These are phyloP conservation scores for Neoboletus magnificus DNA, from an alignment of 768 basidiomycete genomes.

Conservation along the genomic window DNA sequence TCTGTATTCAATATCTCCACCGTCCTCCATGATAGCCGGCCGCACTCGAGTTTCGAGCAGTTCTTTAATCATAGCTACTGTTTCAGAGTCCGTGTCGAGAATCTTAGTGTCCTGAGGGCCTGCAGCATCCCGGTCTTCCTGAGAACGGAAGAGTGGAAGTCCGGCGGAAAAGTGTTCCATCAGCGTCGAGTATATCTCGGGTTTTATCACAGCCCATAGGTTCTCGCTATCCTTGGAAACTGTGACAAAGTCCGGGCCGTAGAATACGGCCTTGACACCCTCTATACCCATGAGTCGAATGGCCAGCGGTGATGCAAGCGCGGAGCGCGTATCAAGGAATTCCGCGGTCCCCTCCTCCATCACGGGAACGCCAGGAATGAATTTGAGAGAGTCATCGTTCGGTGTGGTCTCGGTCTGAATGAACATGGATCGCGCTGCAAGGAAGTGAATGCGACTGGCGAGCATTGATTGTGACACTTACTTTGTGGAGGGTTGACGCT, in stretches of 20 bases:
- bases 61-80: slow-evolving; percentile 99
- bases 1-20: slow-evolving; percentile 95
- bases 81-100: slow-evolving; percentile 91
- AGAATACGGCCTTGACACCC: slow-evolving; percentile 86
- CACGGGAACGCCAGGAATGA: slow-evolving; percentile 89
- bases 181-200: slow-evolving; percentile 91
- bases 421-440: slow-evolving; percentile 84
- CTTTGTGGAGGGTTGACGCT: slow-evolving; percentile 30
- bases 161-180: slow-evolving; percentile 99
- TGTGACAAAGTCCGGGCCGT: slow-evolving; percentile 97
- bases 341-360: slow-evolving; percentile 90
- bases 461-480: slow-evolving; percentile 19
- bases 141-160: slow-evolving; percentile 78
- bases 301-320: slow-evolving; percentile 91
- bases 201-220: slow-evolving; percentile 88
- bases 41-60: slow-evolving; percentile 90
- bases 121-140: slow-evolving; percentile 73
- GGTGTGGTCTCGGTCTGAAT: slow-evolving; percentile 98
- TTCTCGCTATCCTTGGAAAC: slow-evolving; percentile 87
- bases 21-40: slow-evolving; percentile 98
- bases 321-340: slow-evolving; percentile 85
- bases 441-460: neutral
- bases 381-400: slow-evolving; percentile 96
- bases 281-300: slow-evolving; percentile 92
- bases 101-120: slow-evolving; percentile 94